These are phyloP conservation scores for Thalassiosira hispida DNA, from an alignment of 352 stramenopile genomes.

Conservation along the genomic window DNA sequence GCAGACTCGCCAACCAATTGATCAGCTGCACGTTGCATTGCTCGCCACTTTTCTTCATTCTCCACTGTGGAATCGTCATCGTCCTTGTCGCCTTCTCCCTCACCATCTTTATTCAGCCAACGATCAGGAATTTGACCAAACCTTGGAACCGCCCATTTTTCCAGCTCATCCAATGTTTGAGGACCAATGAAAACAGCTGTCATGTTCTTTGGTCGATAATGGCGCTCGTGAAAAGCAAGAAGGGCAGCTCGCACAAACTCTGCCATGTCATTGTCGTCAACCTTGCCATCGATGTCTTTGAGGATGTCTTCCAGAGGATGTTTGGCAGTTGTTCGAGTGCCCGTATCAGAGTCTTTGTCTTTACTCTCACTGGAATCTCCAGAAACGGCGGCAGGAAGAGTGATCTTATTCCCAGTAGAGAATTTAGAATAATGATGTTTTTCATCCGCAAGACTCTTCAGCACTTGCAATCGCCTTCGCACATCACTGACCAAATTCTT, in stretches of 20 bases:
- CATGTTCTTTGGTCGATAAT: constrained; percentile 82
- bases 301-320: constrained; percentile 43
- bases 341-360: not conserved
- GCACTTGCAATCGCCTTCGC: constrained; percentile 83
- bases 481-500: constrained; percentile 97
- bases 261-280: constrained; percentile 43
- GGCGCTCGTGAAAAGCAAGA: constrained; percentile 75
- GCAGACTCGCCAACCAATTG: constrained; percentile 59
- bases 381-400: constrained; percentile 48
- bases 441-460: constrained; percentile 71
- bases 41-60: constrained; percentile 37
- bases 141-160: constrained; percentile 67
- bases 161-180: constrained; percentile 76
- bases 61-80: constrained; percentile 15
- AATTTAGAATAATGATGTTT: constrained; percentile 84
- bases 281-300: constrained; percentile 26
- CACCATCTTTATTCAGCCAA: constrained; percentile 1
- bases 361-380: constrained; percentile 16
- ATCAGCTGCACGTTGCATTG: constrained; percentile 48
- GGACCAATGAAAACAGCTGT: constrained; percentile 77
- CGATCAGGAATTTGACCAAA: constrained; percentile 66
- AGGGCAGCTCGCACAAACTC: constrained; percentile 67
- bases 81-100: constrained; percentile 9
- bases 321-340: not conserved
- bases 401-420: constrained; percentile 78